Evolutionary conservation across 2,329 filamentous ascomycete genomes (phyloP), one percentile per base, ranked within the genome.

Genomic region (Botrytis paeoniae): DNA sequence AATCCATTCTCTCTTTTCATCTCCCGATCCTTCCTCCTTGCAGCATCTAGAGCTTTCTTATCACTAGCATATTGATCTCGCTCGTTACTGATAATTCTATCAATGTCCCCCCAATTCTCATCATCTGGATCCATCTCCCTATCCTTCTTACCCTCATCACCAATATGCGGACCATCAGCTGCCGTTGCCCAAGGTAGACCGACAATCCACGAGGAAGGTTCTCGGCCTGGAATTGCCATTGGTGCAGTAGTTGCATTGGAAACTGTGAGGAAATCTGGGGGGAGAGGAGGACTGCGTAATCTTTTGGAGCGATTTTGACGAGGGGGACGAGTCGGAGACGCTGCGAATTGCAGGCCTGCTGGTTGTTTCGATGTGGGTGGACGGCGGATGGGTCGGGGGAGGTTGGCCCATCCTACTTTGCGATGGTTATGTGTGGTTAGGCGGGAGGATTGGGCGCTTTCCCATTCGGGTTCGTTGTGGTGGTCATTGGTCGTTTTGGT

Each of bases 281-380:
- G 14, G 3, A 57, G 51, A 0, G 51, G 51, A 3, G n/a, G 51
- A 4, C 14, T 57, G n/a, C 7, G n/a, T 8, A 57, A 16, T 29
- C 51, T 8, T 32, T 9, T 29, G 3, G 6, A 1, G 0, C 0
- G 48, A 6, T 51, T 25, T 0, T 10, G 1, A 0, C 48, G 48
- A 16, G 12, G 2, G 12, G 51, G 5, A 0, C 37, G 37, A 9
- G 10, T 0, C 0, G 51, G 14, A 8, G 51, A 18, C 4, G n/a
- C 25, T 0, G 51, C 51, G 14, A 29, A 54, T 16, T 18, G 14
- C 3, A 54, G 3, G 0, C 12, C 14, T 3, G 14, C 6, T 18
- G 14, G 51, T n/a, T n/a, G 1, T 16, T 29, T 54, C 2, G n/a
- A 2, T 1, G n/a, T 29, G n/a, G n/a, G n/a, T 32, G 14, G n/a